A percentile compares a stretch with the other conserved stretches of the same genome.
These are phyloP conservation scores for Neoscytalidium dimidiatum DNA, from an alignment of 2,329 filamentous ascomycete species.

Conservation along the genomic window DNA sequence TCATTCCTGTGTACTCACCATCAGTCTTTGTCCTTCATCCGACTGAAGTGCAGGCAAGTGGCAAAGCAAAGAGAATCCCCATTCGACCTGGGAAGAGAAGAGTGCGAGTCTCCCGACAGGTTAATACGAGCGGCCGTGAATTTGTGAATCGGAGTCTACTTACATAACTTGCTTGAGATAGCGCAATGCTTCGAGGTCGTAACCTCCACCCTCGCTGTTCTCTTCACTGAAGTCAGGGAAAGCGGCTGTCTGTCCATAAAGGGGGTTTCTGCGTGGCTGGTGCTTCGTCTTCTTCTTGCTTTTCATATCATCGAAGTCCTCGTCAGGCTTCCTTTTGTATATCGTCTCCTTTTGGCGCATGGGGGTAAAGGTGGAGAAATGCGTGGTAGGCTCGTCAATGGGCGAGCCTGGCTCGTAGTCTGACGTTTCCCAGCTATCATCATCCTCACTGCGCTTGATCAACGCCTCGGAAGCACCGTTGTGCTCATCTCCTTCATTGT, in stretches of 20 bases:
- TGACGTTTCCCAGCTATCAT: background rate
- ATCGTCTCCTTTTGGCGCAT: background rate
- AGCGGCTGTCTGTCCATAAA: slow-evolving; percentile 23
- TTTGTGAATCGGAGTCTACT: background rate
- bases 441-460: background rate
- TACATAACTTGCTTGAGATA: slow-evolving; percentile 39
- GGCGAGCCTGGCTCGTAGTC: slow-evolving; percentile 23
- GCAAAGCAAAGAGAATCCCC: background rate
- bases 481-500: background rate
- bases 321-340: background rate
- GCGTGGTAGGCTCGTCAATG: slow-evolving; percentile 28
- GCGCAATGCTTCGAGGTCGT: slow-evolving; percentile 34
- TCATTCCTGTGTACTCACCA: slow-evolving; percentile 60
- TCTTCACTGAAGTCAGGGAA: slow-evolving; percentile 29
- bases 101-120: slow-evolving; percentile 9
- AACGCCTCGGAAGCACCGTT: too few relatives aligned
- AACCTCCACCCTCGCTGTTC: slow-evolving; percentile 18
- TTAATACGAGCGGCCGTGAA: slow-evolving; percentile 4
- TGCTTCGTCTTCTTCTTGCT: background rate
- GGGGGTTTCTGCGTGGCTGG: slow-evolving; percentile 1
- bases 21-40: slow-evolving; percentile 24
- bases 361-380: background rate
- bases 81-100: background rate
- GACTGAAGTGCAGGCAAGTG: slow-evolving; percentile 8
- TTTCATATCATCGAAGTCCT: slow-evolving; percentile 19